These are phyloP conservation scores for Eucalyptus marginata DNA, from an alignment of 345 rosid genomes.

Conservation along the genomic window DNA sequence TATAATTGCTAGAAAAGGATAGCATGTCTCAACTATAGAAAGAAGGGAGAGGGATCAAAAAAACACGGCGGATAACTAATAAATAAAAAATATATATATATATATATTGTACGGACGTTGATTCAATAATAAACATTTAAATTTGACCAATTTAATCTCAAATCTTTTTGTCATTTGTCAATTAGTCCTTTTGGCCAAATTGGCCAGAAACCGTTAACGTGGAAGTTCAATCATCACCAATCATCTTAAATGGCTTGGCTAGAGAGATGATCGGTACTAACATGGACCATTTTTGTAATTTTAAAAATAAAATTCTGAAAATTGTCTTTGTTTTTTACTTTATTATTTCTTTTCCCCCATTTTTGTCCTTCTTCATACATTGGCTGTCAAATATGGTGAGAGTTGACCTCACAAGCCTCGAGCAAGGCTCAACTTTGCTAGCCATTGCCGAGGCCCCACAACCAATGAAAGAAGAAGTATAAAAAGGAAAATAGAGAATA, in stretches of 20 bases:
- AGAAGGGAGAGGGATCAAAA: background rate
- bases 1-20: background rate
- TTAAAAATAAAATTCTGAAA: background rate
- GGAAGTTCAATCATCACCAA: background rate
- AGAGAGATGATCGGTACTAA: rapidly evolving
- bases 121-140: background rate
- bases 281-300: background rate
- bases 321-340: background rate
- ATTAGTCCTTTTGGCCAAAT: background rate
- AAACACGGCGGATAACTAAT: background rate
- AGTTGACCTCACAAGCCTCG: background rate
- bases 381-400: background rate
- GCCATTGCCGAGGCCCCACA: background rate
- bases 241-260: background rate
- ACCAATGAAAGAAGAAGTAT: background rate
- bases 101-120: rapidly evolving
- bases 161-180: background rate
- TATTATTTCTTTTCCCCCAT: background rate
- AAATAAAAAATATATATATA: too few species aligned
- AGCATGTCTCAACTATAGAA: background rate
- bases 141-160: background rate
- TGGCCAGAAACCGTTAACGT: rapidly evolving
- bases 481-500: background rate
- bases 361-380: background rate
- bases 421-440: background rate